These are phyloP conservation scores for Fraxinus albicans DNA, from an alignment of 305 asterid genomes.

Conservation along the genomic window DNA sequence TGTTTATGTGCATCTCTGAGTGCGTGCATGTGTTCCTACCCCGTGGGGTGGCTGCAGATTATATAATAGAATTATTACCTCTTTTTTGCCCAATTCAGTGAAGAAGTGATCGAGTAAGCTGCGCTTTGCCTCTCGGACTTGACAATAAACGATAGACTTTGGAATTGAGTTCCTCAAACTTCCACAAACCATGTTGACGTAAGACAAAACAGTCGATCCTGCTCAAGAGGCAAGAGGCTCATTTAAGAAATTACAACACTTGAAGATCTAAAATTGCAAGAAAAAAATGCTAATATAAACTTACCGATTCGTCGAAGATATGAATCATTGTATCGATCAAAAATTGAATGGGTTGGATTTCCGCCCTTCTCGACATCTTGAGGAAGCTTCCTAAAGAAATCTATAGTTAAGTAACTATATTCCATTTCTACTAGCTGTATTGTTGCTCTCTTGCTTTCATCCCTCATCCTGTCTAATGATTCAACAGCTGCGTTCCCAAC, in stretches of 20 bases:
- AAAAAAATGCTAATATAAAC: background rate
- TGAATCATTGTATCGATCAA: conserved; percentile 64
- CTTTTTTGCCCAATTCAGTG: conserved; percentile 60
- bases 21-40: background rate
- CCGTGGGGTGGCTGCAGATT: background rate
- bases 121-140: conserved; percentile 86
- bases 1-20: background rate
- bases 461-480: conserved; percentile 67
- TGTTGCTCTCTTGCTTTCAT: conserved; percentile 68
- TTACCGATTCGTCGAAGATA: conserved; percentile 68
- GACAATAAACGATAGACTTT: conserved; percentile 69
- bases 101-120: conserved; percentile 72
- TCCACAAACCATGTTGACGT: conserved; percentile 70
- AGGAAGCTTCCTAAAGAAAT: conserved; percentile 80
- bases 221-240: conserved; percentile 9
- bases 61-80: conserved; percentile 36
- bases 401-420: conserved; percentile 63
- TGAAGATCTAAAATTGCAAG: conserved; percentile 2
- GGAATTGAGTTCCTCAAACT: conserved; percentile 76
- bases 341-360: conserved; percentile 74
- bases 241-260: background rate
- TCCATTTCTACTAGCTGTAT: conserved; percentile 82
- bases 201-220: conserved; percentile 71
- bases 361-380: conserved; percentile 87
- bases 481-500: conserved; percentile 64